Evolutionary conservation across 169 alveolate species (phyloP).

Genomic region (Eimeria sp.): DNA sequence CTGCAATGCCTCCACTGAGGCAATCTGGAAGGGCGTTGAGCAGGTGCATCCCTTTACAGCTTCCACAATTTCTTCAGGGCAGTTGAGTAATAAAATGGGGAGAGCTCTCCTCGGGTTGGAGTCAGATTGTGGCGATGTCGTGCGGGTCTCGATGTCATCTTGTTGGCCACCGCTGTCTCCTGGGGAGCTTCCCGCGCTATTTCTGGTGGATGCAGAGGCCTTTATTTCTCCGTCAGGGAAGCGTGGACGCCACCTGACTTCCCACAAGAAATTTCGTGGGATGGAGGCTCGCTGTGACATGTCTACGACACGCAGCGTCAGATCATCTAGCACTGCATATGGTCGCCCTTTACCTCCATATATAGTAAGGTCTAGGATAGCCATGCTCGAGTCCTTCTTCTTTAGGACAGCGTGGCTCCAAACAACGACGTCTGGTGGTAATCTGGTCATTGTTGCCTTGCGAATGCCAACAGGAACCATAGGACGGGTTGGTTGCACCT

Average conservation of each 20-base stretch:
- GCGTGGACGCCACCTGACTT: conserved; percentile 45
- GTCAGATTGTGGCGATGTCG: conserved; percentile 44
- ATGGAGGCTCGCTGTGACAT: conserved; percentile 23
- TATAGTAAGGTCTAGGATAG: conserved; percentile 50
- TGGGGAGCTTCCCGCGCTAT: conserved; percentile 5
- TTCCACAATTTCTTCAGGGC: conserved; percentile 8
- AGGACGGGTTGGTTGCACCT: conserved; percentile 33
- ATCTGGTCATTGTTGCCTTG: conserved; percentile 46
- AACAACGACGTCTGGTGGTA: conserved; percentile 29
- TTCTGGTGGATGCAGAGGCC: conserved; percentile 9
- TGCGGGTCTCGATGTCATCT: conserved; percentile 27
- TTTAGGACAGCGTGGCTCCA: conserved; percentile 72
- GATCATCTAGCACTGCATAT: conserved; percentile 12
- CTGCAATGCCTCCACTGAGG: conserved; percentile 7
- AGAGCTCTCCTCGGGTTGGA: conserved; percentile 2
- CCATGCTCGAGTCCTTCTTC: conserved; percentile 48
- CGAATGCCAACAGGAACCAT: conserved; percentile 86
- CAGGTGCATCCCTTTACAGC: neutral
- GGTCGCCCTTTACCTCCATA: conserved; percentile 24
- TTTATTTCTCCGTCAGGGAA: neutral
- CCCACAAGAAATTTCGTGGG: conserved; percentile 70
- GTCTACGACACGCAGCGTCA: conserved; percentile 56
- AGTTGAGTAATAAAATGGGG: conserved; percentile 1
- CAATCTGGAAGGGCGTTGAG: conserved; percentile 22
- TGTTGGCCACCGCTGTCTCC: conserved; percentile 18